Evolutionary conservation across 2,329 filamentous ascomycete genomes (phyloP), one percentile per base, ranked within the genome.

Genomic region (Fusarium goolgardi): DNA sequence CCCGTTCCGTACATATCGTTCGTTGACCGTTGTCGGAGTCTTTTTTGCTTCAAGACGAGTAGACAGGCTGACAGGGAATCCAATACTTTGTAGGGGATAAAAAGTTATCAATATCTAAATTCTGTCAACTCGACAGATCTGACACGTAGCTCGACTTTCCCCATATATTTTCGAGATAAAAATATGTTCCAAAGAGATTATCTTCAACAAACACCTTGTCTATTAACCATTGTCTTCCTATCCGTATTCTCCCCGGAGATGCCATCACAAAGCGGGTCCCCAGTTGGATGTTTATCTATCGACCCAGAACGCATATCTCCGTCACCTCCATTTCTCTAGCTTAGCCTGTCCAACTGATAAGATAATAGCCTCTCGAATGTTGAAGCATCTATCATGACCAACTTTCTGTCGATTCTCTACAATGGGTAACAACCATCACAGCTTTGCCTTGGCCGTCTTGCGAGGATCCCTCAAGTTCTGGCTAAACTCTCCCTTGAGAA

Each of bases 401-500:
- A 20, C 21, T 25, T 27, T 8, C 21, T 41, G 21, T 23, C 15
- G 13, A 16, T 41, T 41, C 39, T 41, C 32, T 16, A 11, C 41
- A 31, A 47, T 40, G 23, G 27, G 21, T 25, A 15, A 50, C 32
- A 9, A 41, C 13, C 21, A 20, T 69, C 47, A 84, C 54, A 85
- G 73, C 78, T 84, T 85, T 2, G 80, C 23, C 71, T 76, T 76
- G 40, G 59, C 63, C 49, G 75, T 60, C 69, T 81, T 81, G 39
- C 76, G 72, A 11, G 74, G 71, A 55, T 76, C 76, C 62, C 74
- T 76, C 31, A 81, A 60, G 12, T 78, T 67, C 57, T 76, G 69
- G 6, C 79, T 78, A 47, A 79, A 75, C 58, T 76, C 69, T 3
- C 76, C 78, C 23, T 59, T 72, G 43, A 81, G 63, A 44, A 82